These are phyloP conservation scores for Coemansia sp. DNA, from an alignment of 371 early-diverging fungal genomes.

Conservation along the genomic window DNA sequence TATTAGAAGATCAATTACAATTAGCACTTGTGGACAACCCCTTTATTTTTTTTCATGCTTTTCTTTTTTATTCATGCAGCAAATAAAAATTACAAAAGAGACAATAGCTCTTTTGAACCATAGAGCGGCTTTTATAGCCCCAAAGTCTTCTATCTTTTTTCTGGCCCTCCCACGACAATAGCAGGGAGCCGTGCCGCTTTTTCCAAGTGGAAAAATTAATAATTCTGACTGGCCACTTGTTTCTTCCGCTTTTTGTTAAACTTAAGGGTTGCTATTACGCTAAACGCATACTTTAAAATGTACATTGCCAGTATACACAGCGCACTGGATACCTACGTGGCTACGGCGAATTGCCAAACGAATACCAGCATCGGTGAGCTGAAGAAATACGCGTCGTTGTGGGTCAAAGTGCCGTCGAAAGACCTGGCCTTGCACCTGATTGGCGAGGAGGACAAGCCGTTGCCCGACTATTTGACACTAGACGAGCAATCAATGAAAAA, in stretches of 20 bases:
- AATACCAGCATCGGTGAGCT: not conserved
- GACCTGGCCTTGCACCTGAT: not conserved
- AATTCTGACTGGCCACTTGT: constrained; percentile 25
- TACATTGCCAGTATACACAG: not conserved
- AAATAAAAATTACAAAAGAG: too few relatives aligned
- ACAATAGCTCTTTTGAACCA: too few relatives aligned
- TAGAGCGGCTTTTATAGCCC: too few relatives aligned
- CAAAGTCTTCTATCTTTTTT: too few relatives aligned
- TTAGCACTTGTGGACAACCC: too few relatives aligned
- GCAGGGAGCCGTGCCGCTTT: too few relatives aligned
- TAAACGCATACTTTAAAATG: not conserved
- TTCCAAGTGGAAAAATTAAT: too few relatives aligned
- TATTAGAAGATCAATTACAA: too few relatives aligned
- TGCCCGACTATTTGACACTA: not conserved
- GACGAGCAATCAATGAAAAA: not conserved
- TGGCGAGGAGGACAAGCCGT: not conserved
- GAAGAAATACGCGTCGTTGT: not conserved
- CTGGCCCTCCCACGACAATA: too few relatives aligned
- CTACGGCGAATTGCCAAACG: not conserved
- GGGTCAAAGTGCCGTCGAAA: not conserved
- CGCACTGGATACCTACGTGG: not conserved
- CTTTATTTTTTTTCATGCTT: too few relatives aligned
- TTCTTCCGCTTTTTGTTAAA: not conserved
- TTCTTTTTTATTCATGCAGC: too few relatives aligned
- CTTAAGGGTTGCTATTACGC: not conserved